Evolutionary conservation across 2,329 filamentous ascomycete species (phyloP), one percentile per base, ranked within the genome.

Genomic region (Fusarium tricinctum): DNA sequence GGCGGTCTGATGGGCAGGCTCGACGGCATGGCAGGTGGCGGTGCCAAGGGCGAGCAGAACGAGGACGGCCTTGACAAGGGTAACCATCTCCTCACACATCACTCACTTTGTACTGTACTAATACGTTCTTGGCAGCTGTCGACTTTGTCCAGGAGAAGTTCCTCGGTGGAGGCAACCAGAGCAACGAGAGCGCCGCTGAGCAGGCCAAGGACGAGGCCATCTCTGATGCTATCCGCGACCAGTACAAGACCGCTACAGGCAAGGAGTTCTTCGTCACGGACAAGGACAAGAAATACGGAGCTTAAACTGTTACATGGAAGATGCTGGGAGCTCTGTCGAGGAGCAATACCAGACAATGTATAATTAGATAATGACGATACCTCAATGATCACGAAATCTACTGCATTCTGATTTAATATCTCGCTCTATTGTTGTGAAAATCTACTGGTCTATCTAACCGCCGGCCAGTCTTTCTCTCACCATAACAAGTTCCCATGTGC

Each of bases 141-240:
- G 92, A 96, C 79, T 88, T 86, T 68, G 86, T 94, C 23, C 93
- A 97, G 80, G 88, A 96, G 79, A 88, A 92, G 68, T 81, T 94
- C 76, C 76, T 96, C 17, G 88, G 89, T 38, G 82, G 88, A 70
- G 92, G 92, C 19, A 75, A 86, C 46, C 92, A 96, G 81, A 82
- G 86, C 80, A 92, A 93, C 76, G 91, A 91, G 79, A 84, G 79
- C 50, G 92, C 92, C 7, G 76, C 89, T 20, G 93, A 97, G 81
- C 92, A 97, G 81, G 91, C 90, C 72, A 94, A 95, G 82, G 93
- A 96, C 77, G 90, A 93, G 79, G 83, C 91, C 77, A 92, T 94
- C 72, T 89, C 87, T 28, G 90, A 93, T 77, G 90, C 86, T 77
- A 88, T 95, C 71, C 87, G 92, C 38, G 79, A 78, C 42, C 82